Evolutionary conservation across 768 basidiomycete genomes (phyloP), one percentile per base, ranked within the genome.

Genomic region (Macrolepiota albuminosa): DNA sequence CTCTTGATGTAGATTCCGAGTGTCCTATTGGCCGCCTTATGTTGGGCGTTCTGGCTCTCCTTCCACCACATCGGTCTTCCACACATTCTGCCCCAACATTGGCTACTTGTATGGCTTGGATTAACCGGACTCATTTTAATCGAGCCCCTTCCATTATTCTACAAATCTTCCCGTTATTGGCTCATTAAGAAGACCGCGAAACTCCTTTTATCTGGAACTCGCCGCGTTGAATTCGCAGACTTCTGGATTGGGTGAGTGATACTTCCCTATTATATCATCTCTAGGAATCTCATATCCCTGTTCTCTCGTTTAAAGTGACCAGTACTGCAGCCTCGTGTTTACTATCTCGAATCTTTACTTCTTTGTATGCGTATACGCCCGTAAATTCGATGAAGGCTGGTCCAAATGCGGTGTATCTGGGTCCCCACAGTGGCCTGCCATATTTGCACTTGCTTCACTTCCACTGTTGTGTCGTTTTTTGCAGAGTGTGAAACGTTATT

Each of bases 401-500:
- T 50, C 68, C 18, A 78, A 78, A 50, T 86, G 85, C 58, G 76
- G 80, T 10, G 66, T 72, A 5, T 59, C 73, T n/a, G 52, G 56
- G 2, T 76, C 79, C 5, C 68, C 63, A 4, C 75, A 78, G 24
- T 95, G 93, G 93, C 81, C 79, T 1, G 68, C 81, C 16, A 79
- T 84, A 2, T 87, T 85, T 61, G 60, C 83, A 3, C 74, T 93
- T 7, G 81, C 82, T 6, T 66, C 78, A 9, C 62, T 95, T 1
- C 95, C 97, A 0, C 81, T 91, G 21, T 55, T 89, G 2, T 78
- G 85, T 37, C 95, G 97, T 73, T 69, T 93, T 45, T 77, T 91
- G 11, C 97, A 99, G 72, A 92, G 90, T 69, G 64, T 97, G 54
- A 88, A 88, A 63, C 94, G 96, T 75, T 98, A 89, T 69, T 74